Evolutionary conservation across 164 flowering plant genomes (phyloP), one percentile per base, ranked within the genome.

Genomic region (Stephania cephalantha): DNA sequence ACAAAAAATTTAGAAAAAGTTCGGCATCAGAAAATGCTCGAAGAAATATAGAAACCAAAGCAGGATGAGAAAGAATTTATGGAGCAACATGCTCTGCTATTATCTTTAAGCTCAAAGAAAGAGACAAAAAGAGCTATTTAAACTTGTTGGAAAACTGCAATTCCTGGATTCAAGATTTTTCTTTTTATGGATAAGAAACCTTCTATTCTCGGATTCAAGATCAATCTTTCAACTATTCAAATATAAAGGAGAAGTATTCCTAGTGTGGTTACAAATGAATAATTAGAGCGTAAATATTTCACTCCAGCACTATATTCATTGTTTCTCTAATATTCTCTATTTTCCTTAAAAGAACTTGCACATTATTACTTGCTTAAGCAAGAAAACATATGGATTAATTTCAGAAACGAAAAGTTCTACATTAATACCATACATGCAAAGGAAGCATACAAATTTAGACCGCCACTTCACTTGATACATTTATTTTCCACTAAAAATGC

Each of bases 1-100:
- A 74, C 12, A 65, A 81, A 25, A 22, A 75, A 35, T 1, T 17
- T 12, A 79, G 77, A 20, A 45, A 71, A 50, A 50, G 13, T 35
- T 50, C 6, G 15, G 15, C 2, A 50, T 50, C 9, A 55, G 4
- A 1, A 55, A 55, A 9, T 2, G 64, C 64, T 12, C 6, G 1
- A 6, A 15, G 64, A 58, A 58, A 58, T 6, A 58, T 15, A 58
- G 1, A 11, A 50, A 50, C 55, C 17, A 50, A 50, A 50, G 15
- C 15, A 50, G 11, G 55, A 9, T 8, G 55, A 50, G 55, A 50
- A 50, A 50, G 12, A 50, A 2, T 48, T 48, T 46, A 8, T 48
- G 53, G 53, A 48, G 53, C 53, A 48, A 9, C 42, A 35, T 35
- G 42, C 42, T 35, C 2, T 35, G 42, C 3, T 0, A 50, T 50